Conservation (phyloP, 2,329 filamentous ascomycete species). For the Curvularia sp. region DNA sequence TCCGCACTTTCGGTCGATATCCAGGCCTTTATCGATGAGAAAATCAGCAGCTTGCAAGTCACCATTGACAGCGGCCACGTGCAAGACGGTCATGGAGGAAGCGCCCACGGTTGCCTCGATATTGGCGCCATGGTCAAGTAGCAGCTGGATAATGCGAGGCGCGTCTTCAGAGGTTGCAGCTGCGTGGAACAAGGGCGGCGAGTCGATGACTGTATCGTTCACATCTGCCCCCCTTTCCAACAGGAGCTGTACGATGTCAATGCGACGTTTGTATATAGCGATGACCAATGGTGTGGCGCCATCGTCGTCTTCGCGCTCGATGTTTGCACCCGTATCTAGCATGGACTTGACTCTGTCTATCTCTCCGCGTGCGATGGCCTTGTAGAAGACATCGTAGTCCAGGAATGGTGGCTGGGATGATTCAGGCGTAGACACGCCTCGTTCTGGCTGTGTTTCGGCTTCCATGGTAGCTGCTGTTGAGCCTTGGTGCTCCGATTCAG, state of each 20-base stretch:
- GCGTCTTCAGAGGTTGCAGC: conserved; percentile 8
- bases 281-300: background rate
- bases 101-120: conserved; percentile 9
- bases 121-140: conserved; percentile 27
- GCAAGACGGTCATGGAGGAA: background rate
- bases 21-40: background rate
- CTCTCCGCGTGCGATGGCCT: background rate
- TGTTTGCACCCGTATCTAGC: background rate
- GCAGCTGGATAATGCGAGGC: conserved; percentile 24
- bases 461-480: background rate
- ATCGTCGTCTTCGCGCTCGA: background rate
- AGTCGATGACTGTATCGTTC: background rate
- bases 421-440: background rate
- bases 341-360: background rate
- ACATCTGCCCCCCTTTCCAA: background rate
- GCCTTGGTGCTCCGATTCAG: background rate
- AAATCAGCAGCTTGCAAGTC: background rate
- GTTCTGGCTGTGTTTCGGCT: background rate
- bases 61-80: background rate
- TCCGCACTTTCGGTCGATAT: background rate
- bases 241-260: background rate
- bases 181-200: conserved; percentile 17
- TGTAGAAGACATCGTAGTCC: background rate
- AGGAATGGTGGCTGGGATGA: background rate
- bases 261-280: background rate